phyloP scores from a whole-genome alignment of 1,139 yeast species.

The Eremothecium gossypii region DNA sequence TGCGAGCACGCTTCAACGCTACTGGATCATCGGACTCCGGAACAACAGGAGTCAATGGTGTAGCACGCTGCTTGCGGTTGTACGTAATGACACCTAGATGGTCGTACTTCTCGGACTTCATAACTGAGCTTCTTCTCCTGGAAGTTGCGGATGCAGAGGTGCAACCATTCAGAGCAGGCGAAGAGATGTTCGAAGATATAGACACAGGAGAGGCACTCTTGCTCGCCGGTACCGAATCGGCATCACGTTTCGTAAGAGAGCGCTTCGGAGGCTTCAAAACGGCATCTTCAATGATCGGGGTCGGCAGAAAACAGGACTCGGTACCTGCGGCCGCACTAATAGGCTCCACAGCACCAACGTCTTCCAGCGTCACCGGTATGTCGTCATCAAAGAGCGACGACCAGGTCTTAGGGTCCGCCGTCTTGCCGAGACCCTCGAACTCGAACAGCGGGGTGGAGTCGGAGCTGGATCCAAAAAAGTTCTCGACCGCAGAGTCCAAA shows the following conservation, averaged over 20 bases:
- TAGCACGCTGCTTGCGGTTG: conserved; percentile 51
- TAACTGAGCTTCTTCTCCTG: conserved; percentile 1
- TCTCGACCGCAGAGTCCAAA: conserved; percentile 52
- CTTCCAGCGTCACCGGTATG: conserved; percentile 28
- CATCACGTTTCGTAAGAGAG: not conserved
- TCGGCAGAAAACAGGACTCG: conserved; percentile 19
- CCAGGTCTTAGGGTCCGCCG: conserved; percentile 48
- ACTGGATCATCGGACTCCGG: conserved; percentile 52
- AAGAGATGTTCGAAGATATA: not conserved
- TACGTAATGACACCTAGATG: conserved; percentile 57
- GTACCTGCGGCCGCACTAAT: not conserved
- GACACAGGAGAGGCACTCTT: not conserved
- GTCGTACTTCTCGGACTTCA: conserved; percentile 35
- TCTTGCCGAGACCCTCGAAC: conserved; percentile 36
- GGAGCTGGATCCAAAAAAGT: conserved; percentile 42
- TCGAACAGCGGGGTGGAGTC: conserved; percentile 59
- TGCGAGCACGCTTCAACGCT: conserved; percentile 79
- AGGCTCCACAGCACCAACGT: conserved; percentile 16
- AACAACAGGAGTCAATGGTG: conserved; percentile 61
- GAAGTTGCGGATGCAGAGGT: not conserved
- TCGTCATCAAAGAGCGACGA: conserved; percentile 49
- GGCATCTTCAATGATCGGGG: conserved; percentile 27
- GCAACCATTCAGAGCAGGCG: not conserved
- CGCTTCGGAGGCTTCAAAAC: conserved; percentile 7
- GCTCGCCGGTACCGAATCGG: not conserved